These are phyloP conservation scores for Psilocybe tampanensis DNA, from an alignment of 768 basidiomycete species.

Conservation along the genomic window DNA sequence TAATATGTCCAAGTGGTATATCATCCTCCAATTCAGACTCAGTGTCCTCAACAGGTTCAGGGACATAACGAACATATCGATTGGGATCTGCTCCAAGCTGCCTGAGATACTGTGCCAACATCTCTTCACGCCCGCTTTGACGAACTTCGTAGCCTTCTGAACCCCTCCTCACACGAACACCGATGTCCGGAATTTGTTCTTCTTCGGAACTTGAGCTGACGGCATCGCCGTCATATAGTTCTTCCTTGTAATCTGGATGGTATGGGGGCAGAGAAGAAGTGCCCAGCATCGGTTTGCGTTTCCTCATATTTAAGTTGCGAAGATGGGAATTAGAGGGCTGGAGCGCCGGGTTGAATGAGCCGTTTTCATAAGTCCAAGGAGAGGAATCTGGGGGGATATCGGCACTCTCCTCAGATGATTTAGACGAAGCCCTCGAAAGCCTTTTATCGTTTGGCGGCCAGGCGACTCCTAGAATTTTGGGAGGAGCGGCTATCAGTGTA, in stretches of 20 bases:
- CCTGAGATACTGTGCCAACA: conserved; percentile 60
- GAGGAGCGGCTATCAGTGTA: neutral
- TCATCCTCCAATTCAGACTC: conserved; percentile 43
- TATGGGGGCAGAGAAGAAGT: conserved; percentile 68
- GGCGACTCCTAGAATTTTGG: conserved; percentile 24
- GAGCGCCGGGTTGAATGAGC: conserved; percentile 73
- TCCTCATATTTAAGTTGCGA: conserved; percentile 23
- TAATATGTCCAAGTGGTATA: conserved; percentile 19
- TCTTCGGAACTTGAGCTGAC: conserved; percentile 28
- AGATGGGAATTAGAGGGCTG: conserved; percentile 56
- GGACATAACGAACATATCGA: conserved; percentile 70
- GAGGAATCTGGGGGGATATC: conserved; percentile 55
- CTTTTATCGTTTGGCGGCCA: conserved; percentile 90
- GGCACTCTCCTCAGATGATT: conserved; percentile 29
- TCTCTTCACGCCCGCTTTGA: conserved; percentile 59
- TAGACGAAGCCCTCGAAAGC: conserved; percentile 29
- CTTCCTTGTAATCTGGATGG: conserved; percentile 66
- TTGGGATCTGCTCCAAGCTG: conserved; percentile 56
- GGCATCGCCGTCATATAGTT: conserved; percentile 30
- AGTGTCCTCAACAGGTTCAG: conserved; percentile 50
- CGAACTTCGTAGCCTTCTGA: conserved; percentile 85
- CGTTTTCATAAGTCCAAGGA: conserved; percentile 89
- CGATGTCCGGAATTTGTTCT: conserved; percentile 11
- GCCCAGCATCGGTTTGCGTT: conserved; percentile 29
- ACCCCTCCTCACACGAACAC: conserved; percentile 56